Evolutionary conservation across 1,139 yeast species (phyloP).

Genomic region (Spathaspora jeffriesii): DNA sequence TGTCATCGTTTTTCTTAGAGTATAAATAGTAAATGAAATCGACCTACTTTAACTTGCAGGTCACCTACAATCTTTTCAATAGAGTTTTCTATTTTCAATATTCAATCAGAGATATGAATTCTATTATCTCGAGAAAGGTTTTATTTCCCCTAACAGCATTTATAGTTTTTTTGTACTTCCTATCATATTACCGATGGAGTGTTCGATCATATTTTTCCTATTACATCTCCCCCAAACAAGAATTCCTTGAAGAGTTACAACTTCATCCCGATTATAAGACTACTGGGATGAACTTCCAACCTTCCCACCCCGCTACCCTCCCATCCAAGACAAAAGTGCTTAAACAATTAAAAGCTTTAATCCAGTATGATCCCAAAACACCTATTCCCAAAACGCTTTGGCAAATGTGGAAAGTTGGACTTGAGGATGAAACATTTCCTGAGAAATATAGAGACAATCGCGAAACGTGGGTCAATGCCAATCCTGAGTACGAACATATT

Average conservation of each 20-base stretch:
- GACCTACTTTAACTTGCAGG: too few species aligned
- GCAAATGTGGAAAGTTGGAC: slow-evolving; percentile 93
- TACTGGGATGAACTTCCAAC: slow-evolving; percentile 38
- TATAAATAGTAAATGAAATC: too few species aligned
- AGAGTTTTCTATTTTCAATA: too few species aligned
- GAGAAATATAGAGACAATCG: slow-evolving; percentile 37
- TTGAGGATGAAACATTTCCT: slow-evolving; percentile 56
- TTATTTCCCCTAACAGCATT: too few species aligned
- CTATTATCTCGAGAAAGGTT: too few species aligned
- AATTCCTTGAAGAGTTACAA: slow-evolving; percentile 30
- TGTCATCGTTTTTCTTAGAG: too few species aligned
- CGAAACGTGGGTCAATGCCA: slow-evolving; percentile 59
- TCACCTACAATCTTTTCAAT: too few species aligned
- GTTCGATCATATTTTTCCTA: background rate
- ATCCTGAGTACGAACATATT: slow-evolving; percentile 68
- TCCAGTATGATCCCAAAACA: slow-evolving; percentile 65
- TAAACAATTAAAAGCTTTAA: slow-evolving; percentile 60
- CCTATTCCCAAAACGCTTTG: slow-evolving; percentile 77
- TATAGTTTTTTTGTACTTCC: too few species aligned
- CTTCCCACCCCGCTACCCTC: slow-evolving; percentile 27
- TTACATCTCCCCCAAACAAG: slow-evolving; percentile 20
- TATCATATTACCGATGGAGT: too few species aligned
- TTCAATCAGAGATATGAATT: too few species aligned
- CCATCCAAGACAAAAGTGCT: slow-evolving; percentile 42
- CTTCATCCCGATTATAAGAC: slow-evolving; percentile 33